Evolutionary conservation across 768 basidiomycete genomes (phyloP).

Genomic region (Boletus reticuloceps): DNA sequence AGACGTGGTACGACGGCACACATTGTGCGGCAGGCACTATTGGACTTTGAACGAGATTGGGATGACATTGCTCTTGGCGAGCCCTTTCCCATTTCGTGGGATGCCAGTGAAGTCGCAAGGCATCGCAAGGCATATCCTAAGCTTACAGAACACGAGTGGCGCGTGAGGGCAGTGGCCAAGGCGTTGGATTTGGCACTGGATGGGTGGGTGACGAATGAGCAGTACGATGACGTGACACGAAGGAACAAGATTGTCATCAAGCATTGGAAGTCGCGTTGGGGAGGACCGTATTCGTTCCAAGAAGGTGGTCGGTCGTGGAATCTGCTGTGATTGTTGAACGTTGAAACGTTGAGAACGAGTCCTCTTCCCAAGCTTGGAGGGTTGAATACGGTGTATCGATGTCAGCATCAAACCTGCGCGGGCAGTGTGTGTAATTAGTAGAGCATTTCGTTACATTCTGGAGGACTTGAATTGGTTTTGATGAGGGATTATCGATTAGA

Average conservation of each 20-base stretch:
- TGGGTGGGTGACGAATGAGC: constrained; percentile 1
- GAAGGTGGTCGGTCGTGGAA: background rate
- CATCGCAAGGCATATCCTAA: background rate
- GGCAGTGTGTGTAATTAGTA: no score
- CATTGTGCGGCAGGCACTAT: background rate
- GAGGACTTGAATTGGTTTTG: no score
- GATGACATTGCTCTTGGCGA: no score
- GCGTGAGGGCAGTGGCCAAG: background rate
- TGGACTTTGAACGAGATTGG: background rate
- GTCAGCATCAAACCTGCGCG: no score
- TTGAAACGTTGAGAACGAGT: no score
- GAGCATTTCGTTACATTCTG: no score
- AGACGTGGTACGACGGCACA: constrained; percentile 1
- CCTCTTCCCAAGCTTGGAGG: no score
- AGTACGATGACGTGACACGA: background rate
- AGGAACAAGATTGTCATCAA: background rate
- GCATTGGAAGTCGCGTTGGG: background rate
- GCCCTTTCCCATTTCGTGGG: no score
- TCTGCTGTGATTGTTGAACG: background rate
- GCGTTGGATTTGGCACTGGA: background rate
- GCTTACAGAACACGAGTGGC: background rate
- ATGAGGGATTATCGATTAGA: no score
- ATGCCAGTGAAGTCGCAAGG: background rate
- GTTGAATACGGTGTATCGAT: no score
- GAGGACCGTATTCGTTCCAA: background rate